These are phyloP conservation scores for Bacterosira constricta DNA, from an alignment of 108 stramenopile species.

Conservation along the genomic window DNA sequence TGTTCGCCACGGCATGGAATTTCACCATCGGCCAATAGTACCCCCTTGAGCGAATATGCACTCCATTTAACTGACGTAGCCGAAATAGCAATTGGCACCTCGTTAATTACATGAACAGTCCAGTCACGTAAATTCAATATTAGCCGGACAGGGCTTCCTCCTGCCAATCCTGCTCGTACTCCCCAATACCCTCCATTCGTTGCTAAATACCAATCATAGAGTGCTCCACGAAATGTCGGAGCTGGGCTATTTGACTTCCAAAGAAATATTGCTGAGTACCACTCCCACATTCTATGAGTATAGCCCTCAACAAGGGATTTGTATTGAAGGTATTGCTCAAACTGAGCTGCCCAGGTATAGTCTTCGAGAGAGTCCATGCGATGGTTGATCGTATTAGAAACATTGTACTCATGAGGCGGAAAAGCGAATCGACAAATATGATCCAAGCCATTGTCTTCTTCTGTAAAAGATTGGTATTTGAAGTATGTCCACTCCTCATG, in stretches of 20 bases:
- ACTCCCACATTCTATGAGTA: conserved; percentile 33
- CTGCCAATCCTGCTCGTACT: conserved; percentile 32
- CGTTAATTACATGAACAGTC: conserved; percentile 38
- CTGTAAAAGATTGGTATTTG: conserved; percentile 47
- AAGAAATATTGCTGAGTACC: conserved; percentile 44
- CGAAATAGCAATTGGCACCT: neutral
- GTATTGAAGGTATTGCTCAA: conserved; percentile 52
- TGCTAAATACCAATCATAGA: conserved; percentile 57
- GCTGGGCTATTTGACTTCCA: conserved; percentile 54
- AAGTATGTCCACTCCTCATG: conserved; percentile 41
- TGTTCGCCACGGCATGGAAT: neutral
- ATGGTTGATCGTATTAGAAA: conserved; percentile 2
- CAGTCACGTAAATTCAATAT: conserved; percentile 31
- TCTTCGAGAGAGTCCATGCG: conserved; percentile 35
- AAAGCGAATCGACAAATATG: conserved; percentile 42
- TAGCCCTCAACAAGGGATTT: conserved; percentile 44
- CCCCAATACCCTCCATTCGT: conserved; percentile 58
- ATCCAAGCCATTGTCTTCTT: conserved; percentile 20
- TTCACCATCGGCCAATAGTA: neutral
- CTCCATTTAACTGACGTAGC: conserved; percentile 9
- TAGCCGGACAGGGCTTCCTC: conserved; percentile 14
- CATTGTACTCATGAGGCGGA: conserved; percentile 11
- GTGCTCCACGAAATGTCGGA: conserved; percentile 54
- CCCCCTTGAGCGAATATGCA: conserved; percentile 32
- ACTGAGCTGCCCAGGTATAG: conserved; percentile 45